Base-by-base conservation (phyloP, 768 basidiomycete genomes). In the Clitopilus passeckerianus region DNA sequence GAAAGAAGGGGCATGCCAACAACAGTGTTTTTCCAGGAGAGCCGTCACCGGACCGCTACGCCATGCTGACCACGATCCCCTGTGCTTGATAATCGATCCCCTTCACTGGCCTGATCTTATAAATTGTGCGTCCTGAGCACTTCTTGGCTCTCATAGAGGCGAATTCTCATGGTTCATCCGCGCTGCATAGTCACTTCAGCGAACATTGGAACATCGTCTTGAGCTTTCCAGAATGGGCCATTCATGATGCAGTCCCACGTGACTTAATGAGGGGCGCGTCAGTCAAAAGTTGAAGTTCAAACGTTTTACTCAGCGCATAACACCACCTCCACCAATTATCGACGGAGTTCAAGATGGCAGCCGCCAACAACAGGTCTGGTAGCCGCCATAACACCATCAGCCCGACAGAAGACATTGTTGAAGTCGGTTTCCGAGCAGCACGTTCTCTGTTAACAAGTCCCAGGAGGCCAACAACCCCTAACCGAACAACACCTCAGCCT, bases 401-500 rank as follows among this genome's bases (percentile, higher is more conserved):
- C 5, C 10, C n/a, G 9, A 50, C n/a, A n/a, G 46, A 18, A 23
- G 46, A 50, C 46, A 18, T 22, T 10, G 20, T 18, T n/a, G n/a
- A n/a, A 18, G n/a, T 50, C 22, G 46, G 46, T 1, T 50, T 50
- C 46, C 16, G 46, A 22, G 3, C 46, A 50, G 7, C 46, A 20
- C 16, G n/a, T n/a, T 50, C 46, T 10, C 5, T 50, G 16, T 18
- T 50, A 50, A 50, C 46, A 22, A 50, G 46, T 23, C 46, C 46
- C 5, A 50, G 46, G 46, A 50, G 46, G 20, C 15, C 50, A 14
- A 30, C 64, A 37, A 44, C 37, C 43, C 61, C 62, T 57, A 68
- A 62, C 63, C 67, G 67, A 62, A 67, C 64, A 30, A 64, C 62
- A 56, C 60, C 58, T 16, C 50, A 44, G 44, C 33, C 54, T 50